Evolutionary conservation across 768 basidiomycete genomes (phyloP).

Genomic region (Trametes cinnabarina): DNA sequence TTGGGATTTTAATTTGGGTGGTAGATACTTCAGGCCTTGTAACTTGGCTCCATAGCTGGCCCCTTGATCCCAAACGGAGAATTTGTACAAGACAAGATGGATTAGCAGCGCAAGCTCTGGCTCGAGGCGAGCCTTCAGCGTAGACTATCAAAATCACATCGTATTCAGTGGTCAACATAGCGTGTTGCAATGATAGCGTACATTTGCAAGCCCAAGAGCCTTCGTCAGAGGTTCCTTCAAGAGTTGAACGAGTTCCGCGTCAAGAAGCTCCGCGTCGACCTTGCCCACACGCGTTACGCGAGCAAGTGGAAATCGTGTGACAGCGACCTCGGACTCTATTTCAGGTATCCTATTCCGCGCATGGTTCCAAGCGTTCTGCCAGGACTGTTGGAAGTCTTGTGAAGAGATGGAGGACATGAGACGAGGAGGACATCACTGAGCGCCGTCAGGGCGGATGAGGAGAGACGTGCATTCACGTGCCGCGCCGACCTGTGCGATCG

Average conservation of each 20-base stretch:
- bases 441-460: constrained; percentile 2
- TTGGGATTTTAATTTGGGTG: constrained; percentile 7
- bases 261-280: constrained; percentile 87
- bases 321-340: constrained; percentile 42
- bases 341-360: constrained; percentile 54
- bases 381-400: constrained; percentile 26
- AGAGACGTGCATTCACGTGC: constrained; percentile 17
- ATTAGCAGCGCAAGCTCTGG: constrained; percentile 73
- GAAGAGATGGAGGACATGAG: constrained; percentile 19
- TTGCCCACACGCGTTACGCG: constrained; percentile 83
- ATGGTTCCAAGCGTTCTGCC: constrained; percentile 65
- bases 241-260: constrained; percentile 80
- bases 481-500: constrained; percentile 1
- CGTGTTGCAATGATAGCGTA: constrained; percentile 33
- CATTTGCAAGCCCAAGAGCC: constrained; percentile 66
- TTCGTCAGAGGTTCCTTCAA: constrained; percentile 79
- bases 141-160: constrained; percentile 41
- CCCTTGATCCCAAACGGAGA: constrained; percentile 78
- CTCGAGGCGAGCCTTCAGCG: constrained; percentile 61
- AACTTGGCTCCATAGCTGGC: constrained; percentile 82
- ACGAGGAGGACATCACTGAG: constrained; percentile 7
- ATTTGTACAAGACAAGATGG: constrained; percentile 71
- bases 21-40: constrained; percentile 69
- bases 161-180: neutral
- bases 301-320: constrained; percentile 32